Percentiles rank a stretch among this genome's conserved stretches.
phyloP scores from a whole-genome alignment of 805 yeast genomes.

The Tetrapisispora iriomotensis region DNA sequence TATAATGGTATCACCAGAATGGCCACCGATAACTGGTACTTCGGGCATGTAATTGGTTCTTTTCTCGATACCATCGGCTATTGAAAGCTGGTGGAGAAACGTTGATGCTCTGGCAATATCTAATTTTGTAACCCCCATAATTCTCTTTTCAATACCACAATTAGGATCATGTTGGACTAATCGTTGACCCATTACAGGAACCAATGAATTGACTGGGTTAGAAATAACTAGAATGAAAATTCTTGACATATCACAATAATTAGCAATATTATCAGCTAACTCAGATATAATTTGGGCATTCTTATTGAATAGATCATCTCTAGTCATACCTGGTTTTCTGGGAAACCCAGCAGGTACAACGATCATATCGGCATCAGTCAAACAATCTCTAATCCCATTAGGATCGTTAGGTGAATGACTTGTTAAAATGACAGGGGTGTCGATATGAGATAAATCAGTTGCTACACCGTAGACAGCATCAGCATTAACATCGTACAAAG shows the following conservation, averaged over 20 bases:
- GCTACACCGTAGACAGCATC: conserved; percentile 62
- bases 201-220: conserved; percentile 90
- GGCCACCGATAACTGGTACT: conserved; percentile 85
- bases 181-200: conserved; percentile 78
- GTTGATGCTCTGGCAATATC: conserved; percentile 78
- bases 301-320: conserved; percentile 79
- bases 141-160: conserved; percentile 57
- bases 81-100: conserved; percentile 51
- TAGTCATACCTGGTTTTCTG: conserved; percentile 90
- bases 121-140: conserved; percentile 83
- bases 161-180: conserved; percentile 43
- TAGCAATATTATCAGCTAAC: conserved; percentile 67
- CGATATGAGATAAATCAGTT: conserved; percentile 77
- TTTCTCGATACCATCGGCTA: conserved; percentile 16
- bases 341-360: conserved; percentile 79
- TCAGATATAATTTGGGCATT: conserved; percentile 73
- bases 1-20: conserved; percentile 89
- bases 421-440: conserved; percentile 51
- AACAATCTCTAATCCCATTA: conserved; percentile 26
- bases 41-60: conserved; percentile 39
- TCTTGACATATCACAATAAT: conserved; percentile 45
- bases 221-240: conserved; percentile 78
- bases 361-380: conserved; percentile 17
- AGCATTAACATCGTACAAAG: conserved; percentile 77
- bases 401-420: conserved; percentile 45